These are phyloP conservation scores for Plasmodium vivax DNA, from an alignment of 169 alveolate genomes.

Conservation along the genomic window DNA sequence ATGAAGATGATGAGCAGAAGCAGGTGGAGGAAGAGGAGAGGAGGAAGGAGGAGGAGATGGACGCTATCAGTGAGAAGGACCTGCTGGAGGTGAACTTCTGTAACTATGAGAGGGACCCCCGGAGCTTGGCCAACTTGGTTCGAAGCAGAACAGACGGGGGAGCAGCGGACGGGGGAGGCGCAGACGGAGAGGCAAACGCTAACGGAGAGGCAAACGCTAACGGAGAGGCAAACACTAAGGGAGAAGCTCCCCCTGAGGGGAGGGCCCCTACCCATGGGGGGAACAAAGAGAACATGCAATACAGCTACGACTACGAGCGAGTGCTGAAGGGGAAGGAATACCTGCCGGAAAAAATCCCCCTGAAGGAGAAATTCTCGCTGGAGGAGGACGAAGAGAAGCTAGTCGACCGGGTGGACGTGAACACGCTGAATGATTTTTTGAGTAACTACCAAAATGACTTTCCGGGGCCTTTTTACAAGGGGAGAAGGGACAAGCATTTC, in stretches of 20 bases:
- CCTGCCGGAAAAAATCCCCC: slow-evolving; percentile 21
- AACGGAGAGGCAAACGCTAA: background rate
- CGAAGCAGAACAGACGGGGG: slow-evolving; percentile 6
- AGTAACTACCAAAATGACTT: slow-evolving; percentile 35
- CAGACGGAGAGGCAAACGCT: background rate
- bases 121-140: slow-evolving; percentile 53
- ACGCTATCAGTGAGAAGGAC: slow-evolving; percentile 29
- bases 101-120: slow-evolving; percentile 67
- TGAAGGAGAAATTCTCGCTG: slow-evolving; percentile 37
- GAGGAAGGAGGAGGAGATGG: slow-evolving; percentile 38
- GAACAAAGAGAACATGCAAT: background rate
- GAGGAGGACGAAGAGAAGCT: slow-evolving; percentile 15
- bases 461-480: slow-evolving; percentile 30
- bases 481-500: slow-evolving; percentile 23
- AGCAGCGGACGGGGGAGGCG: background rate
- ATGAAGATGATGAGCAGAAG: slow-evolving; percentile 40
- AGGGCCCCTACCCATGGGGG: background rate
- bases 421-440: slow-evolving; percentile 34
- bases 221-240: background rate
- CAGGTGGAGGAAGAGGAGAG: slow-evolving; percentile 63
- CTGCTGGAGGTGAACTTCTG: slow-evolving; percentile 50
- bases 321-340: slow-evolving; percentile 41
- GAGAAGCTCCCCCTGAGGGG: background rate
- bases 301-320: slow-evolving; percentile 66
- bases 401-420: background rate